These are phyloP conservation scores for Hibiscus syriacus DNA, from an alignment of 345 rosid species.

Conservation along the genomic window DNA sequence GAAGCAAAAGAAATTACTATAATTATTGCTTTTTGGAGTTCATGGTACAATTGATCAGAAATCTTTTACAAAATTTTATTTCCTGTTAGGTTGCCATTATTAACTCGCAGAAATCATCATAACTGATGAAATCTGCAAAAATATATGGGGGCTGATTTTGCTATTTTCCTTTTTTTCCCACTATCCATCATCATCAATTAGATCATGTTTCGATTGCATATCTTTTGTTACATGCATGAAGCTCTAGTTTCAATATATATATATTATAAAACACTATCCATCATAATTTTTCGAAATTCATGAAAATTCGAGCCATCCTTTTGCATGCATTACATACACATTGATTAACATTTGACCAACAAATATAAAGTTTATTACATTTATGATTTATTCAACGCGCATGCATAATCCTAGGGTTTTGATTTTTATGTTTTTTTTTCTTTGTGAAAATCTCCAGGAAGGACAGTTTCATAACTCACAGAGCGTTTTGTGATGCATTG, in stretches of 20 bases:
- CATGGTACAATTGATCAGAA: slow-evolving; percentile 9
- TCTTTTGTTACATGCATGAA: slow-evolving; percentile 19
- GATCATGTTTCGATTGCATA: slow-evolving; percentile 15
- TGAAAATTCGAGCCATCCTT: slow-evolving; percentile 22
- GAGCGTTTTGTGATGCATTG: slow-evolving; percentile 87
- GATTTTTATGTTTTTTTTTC: not conserved
- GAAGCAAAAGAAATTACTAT: not conserved
- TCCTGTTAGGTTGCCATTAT: slow-evolving; percentile 23
- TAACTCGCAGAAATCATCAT: slow-evolving; percentile 28
- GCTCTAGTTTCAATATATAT: slow-evolving; percentile 12
- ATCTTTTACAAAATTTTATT: slow-evolving; percentile 10
- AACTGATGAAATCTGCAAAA: slow-evolving; percentile 28
- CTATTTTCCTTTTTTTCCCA: slow-evolving; percentile 5
- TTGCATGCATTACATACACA: slow-evolving; percentile 27
- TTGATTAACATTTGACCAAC: slow-evolving; percentile 26
- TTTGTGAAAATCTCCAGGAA: slow-evolving; percentile 40
- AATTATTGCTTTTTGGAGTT: slow-evolving; percentile 10
- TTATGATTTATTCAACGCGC: slow-evolving; percentile 10
- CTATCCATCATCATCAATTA: not conserved
- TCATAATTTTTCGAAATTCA: slow-evolving; percentile 17
- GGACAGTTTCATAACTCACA: slow-evolving; percentile 92
- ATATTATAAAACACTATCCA: not conserved
- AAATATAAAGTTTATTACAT: slow-evolving; percentile 24
- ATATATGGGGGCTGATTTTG: slow-evolving; percentile 19
- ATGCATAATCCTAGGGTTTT: slow-evolving; percentile 19